A percentile compares a stretch with the other conserved stretches of the same genome.
Evolutionary conservation across 2,329 filamentous ascomycete species (phyloP).

Genomic region (Fusarium buxicola): DNA sequence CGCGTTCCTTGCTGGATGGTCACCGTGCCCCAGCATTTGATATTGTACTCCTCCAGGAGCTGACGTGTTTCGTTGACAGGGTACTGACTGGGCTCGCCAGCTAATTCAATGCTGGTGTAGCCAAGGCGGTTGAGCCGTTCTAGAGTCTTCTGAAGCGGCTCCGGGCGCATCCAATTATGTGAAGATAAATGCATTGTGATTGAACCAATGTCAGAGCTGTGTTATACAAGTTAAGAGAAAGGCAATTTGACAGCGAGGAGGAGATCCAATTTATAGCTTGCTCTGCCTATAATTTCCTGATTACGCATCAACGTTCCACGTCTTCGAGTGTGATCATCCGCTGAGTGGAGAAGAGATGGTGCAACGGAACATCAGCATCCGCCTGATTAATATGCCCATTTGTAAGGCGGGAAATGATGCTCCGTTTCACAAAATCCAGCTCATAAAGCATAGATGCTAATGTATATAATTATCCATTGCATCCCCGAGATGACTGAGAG

Average conservation of each 20-base stretch:
- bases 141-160: conserved; percentile 32
- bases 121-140: conserved; percentile 21
- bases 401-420: conserved; percentile 1
- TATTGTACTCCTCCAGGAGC: conserved; percentile 27
- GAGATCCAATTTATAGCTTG: background rate
- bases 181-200: conserved; percentile 33
- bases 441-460: background rate
- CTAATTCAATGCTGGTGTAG: conserved; percentile 34
- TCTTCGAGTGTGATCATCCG: background rate
- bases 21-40: conserved; percentile 37
- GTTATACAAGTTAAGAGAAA: accelerated
- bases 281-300: too few relatives aligned
- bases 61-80: conserved; percentile 7
- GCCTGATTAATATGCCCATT: conserved; percentile 9
- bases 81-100: conserved; percentile 25
- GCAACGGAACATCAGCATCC: conserved; percentile 1
- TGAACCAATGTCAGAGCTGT: accelerated
- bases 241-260: too few relatives aligned
- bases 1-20: conserved; percentile 34
- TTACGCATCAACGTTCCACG: background rate
- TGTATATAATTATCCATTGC: background rate
- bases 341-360: background rate
- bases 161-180: conserved; percentile 40
- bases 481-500: background rate
- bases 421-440: background rate